phyloP scores from a whole-genome alignment of 306 rosid species.

The Arachis hypogaea region DNA sequence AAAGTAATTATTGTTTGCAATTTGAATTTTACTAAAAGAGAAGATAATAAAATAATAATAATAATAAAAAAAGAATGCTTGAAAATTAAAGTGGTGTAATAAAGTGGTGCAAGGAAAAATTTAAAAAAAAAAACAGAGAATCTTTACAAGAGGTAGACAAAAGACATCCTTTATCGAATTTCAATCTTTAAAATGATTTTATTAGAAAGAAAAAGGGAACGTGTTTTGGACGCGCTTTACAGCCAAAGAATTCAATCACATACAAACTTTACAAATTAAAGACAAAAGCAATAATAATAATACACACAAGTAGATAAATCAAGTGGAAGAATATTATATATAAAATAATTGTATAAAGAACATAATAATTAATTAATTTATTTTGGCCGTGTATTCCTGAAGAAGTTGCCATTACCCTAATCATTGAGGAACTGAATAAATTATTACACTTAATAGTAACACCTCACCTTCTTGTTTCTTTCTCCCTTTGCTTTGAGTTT shows the following conservation, averaged over 20 bases:
- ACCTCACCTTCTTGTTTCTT: background rate
- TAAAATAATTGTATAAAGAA: background rate
- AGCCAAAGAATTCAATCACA: conserved; percentile 11
- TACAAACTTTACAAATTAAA: conserved; percentile 25
- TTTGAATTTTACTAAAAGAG: too few species aligned
- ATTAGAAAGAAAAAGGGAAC: background rate
- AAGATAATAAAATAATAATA: too few species aligned
- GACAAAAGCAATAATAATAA: conserved; percentile 30
- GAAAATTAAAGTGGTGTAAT: background rate
- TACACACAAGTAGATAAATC: background rate
- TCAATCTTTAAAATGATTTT: conserved; percentile 20
- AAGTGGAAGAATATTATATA: conserved; percentile 18
- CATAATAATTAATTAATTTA: conserved; percentile 6
- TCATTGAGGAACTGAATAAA: conserved; percentile 43
- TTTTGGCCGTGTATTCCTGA: conserved; percentile 2
- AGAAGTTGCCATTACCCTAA: conserved; percentile 36
- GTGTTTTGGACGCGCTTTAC: conserved; percentile 42
- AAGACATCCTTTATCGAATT: conserved; percentile 32
- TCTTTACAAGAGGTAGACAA: conserved; percentile 29
- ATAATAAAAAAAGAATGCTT: conserved; percentile 10
- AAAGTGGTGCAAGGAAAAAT: background rate
- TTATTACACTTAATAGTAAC: conserved; percentile 33
- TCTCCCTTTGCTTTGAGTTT: background rate
- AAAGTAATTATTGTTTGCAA: background rate
- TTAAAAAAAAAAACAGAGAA: conserved; percentile 31